Evolutionary conservation across 176 grass and related monocot species (phyloP), one percentile per base, ranked within the genome.

Genomic region (Puya raimondii): DNA sequence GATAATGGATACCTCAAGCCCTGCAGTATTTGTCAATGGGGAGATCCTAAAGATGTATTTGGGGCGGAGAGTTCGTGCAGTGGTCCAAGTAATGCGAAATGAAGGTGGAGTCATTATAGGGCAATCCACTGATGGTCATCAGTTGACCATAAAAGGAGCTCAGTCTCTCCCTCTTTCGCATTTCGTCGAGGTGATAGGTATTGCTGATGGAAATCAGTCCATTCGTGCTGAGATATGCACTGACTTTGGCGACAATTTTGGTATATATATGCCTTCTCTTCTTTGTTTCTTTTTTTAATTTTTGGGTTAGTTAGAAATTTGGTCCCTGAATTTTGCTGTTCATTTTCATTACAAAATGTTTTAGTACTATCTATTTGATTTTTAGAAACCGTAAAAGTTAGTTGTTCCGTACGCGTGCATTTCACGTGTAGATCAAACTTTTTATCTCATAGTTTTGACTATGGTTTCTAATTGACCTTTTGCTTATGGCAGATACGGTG

Each of bases 1-100:
- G 67, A 65, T 10, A 77, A 97, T 97, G 94, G 94, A 97, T 80
- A 84, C 89, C 47, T 90, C 94, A 47, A 85, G 72, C 54, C 89
- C 89, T 79, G 70, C 94, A 14, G 82, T 72, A 22, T 79, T 92
- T 3, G 94, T 92, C 29, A 92, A 97, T 72, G 89, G 70, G 64
- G 82, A 92, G 79, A 63, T 69, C 68, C 71, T 97, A 53, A 86
- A 80, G n/a, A 85, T 78, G 86, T 87, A 83, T 63, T 49, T 85
- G 50, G 86, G 89, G 2, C 68, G 86, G 49, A 86, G 89, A 84
- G 89, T 92, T 47, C 89, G 94, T 21, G 63, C 94, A 0, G 94
- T 92, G 26, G 67, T 97, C 66, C 82, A 97, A 81, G 82, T 90
- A 12, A 76, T 85, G 68, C 69, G 66, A 49, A 77, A 73, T 25